phyloP scores from a whole-genome alignment of 345 rosid genomes.

The Citrus reticulata region DNA sequence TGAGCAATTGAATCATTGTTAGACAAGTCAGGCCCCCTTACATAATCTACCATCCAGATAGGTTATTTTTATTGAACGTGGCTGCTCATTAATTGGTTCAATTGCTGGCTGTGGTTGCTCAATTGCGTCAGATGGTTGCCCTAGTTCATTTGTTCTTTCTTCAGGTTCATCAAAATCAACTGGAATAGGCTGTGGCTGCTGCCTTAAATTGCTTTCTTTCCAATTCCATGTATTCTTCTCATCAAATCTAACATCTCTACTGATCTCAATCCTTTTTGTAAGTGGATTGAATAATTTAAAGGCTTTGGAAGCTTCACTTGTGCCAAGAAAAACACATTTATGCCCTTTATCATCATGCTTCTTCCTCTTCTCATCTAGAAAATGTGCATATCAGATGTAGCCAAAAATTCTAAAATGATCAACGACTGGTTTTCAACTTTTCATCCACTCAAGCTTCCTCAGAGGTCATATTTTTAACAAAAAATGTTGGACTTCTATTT shows the following conservation, averaged over 20 bases:
- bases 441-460: background rate
- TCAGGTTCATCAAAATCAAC: background rate
- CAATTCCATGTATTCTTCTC: background rate
- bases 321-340: background rate
- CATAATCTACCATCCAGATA: background rate
- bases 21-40: background rate
- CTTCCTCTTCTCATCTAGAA: background rate
- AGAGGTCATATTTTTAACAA: background rate
- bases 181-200: background rate
- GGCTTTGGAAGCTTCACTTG: background rate
- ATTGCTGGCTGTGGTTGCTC: background rate
- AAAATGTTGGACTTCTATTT: background rate
- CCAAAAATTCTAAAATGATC: background rate
- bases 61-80: background rate
- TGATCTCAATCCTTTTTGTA: background rate
- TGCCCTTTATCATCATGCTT: background rate
- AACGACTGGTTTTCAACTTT: background rate
- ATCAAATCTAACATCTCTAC: background rate
- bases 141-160: background rate
- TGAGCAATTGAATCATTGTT: background rate
- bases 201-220: background rate
- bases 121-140: background rate
- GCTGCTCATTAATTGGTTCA: background rate
- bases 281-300: background rate
- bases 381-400: background rate